Conservation (phyloP, 768 basidiomycete species). For the Cyathus striatus region DNA sequence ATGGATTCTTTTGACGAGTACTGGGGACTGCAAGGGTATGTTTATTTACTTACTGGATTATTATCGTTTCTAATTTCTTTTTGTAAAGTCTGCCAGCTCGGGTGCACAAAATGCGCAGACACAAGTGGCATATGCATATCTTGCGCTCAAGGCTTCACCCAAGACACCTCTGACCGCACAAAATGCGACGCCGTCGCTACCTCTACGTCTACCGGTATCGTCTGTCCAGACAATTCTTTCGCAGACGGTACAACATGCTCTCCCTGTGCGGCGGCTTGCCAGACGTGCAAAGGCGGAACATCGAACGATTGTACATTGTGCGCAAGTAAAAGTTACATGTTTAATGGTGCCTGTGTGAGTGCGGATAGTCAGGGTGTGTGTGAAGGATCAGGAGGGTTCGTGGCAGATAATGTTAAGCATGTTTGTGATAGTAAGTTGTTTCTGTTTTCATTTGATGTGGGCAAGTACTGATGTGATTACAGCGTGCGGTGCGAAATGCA, state of each 20-base stretch:
- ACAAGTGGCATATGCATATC: conserved; percentile 64
- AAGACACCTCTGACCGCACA: conserved; percentile 60
- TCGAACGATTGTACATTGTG: conserved; percentile 74
- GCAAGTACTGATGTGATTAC: conserved; percentile 4
- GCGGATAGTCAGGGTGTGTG: conserved; percentile 70
- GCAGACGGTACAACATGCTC: conserved; percentile 45
- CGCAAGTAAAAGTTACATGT: conserved; percentile 49
- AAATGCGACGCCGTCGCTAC: conserved; percentile 54
- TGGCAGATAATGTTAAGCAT: conserved; percentile 79
- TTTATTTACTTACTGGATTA: conserved; percentile 3
- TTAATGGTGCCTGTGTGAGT: conserved; percentile 69
- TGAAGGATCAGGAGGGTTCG: conserved; percentile 52
- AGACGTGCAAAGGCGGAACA: conserved; percentile 63
- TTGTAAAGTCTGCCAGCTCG: conserved; percentile 59
- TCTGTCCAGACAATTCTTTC: conserved; percentile 68
- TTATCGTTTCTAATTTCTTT: conserved; percentile 2
- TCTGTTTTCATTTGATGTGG: neutral
- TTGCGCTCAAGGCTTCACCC: conserved; percentile 69
- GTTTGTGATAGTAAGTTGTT: conserved; percentile 71
- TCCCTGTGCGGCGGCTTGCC: conserved; percentile 60
- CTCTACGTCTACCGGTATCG: conserved; percentile 42
- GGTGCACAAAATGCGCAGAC: conserved; percentile 67
- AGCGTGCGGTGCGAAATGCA: conserved; percentile 85
- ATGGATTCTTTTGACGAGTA: conserved; percentile 69
- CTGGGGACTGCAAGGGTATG: conserved; percentile 71